Base-by-base conservation (phyloP, 176 grass and related monocot genomes). In the Guadua angustifolia region DNA sequence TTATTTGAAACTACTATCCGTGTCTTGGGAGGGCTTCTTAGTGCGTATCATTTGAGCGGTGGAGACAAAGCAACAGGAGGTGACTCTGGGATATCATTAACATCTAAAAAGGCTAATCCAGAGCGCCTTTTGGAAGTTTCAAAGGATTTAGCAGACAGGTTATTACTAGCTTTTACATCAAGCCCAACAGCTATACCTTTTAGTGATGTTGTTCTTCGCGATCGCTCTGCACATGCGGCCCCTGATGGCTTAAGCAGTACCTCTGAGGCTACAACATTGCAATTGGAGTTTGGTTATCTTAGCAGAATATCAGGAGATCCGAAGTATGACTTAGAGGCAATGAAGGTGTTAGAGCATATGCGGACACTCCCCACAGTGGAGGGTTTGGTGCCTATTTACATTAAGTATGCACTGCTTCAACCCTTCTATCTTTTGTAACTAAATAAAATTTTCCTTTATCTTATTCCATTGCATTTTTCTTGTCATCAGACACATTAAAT, bases 1-100 rank as follows among this genome's bases (percentile, higher is more conserved):
- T 82, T 98, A 79, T 98, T 98, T 84, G 93, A 98, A 88, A 98
- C 96, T 39, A 98, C 93, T 50, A 98, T 98, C 50, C 91, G 96
- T 85, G 91, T 98, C 42, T 88, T 98, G 84, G 96, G 96, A 75
- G 96, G 96, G n/a, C 96, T 98, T 89, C 96, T 98, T 67, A 95
- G 96, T 82, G 91, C 96, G 24, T 95, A 98, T 86, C 96, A 98
- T 83, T 92, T 98, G 77, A 95, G 91, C 80, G 86, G 69, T 67
- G 79, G 83, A 45, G 88, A 86, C 45, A 78, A 83, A 79, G 82
- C 74, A 35, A 70, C 62, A 57, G 57, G 68, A 81, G 76, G 51
- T 74, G 46, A 87, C 42, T 85, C 84, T 75, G 92, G 89, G 66
- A 84, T 94, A 91, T 59, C 89, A 68, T 19, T 77, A 73, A 83